phyloP scores from a whole-genome alignment of 2,329 filamentous ascomycete species.

The Exophiala dermatitidis region DNA sequence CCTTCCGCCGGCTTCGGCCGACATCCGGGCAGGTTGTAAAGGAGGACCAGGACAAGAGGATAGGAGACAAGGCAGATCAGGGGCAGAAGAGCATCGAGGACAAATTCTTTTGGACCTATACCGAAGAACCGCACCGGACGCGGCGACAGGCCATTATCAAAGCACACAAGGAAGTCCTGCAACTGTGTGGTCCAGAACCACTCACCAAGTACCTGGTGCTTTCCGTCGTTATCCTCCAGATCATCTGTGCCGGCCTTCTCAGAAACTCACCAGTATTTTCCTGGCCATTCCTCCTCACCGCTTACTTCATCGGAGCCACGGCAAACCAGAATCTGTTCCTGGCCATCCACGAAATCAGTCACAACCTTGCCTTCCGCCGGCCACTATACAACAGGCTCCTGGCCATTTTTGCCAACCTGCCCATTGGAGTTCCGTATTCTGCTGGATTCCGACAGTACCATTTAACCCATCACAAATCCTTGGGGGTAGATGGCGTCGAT shows the following conservation, averaged over 20 bases:
- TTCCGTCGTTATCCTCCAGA: constrained; percentile 73
- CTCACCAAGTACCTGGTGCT: constrained; percentile 90
- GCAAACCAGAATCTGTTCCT: constrained; percentile 98
- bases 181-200: constrained; percentile 92
- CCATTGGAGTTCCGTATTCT: constrained; percentile 92
- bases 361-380: constrained; percentile 88
- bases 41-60: constrained; percentile 1
- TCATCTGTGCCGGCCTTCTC: constrained; percentile 69
- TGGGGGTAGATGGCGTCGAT: constrained; percentile 91
- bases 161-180: constrained; percentile 93
- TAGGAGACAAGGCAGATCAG: constrained; percentile 3
- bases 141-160: constrained; percentile 92
- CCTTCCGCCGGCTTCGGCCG: constrained; percentile 5
- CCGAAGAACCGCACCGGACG: constrained; percentile 91
- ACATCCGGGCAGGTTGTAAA: not conserved
- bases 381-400: constrained; percentile 73
- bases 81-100: constrained; percentile 33
- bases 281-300: constrained; percentile 75
- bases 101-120: constrained; percentile 97
- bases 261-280: constrained; percentile 72
- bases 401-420: constrained; percentile 89
- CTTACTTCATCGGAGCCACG: constrained; percentile 87
- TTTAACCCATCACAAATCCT: constrained; percentile 96
- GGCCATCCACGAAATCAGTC: constrained; percentile 96
- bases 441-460: constrained; percentile 97